phyloP scores from a whole-genome alignment of 2,329 filamentous ascomycete genomes.

The Ceratocystis ficicola region DNA sequence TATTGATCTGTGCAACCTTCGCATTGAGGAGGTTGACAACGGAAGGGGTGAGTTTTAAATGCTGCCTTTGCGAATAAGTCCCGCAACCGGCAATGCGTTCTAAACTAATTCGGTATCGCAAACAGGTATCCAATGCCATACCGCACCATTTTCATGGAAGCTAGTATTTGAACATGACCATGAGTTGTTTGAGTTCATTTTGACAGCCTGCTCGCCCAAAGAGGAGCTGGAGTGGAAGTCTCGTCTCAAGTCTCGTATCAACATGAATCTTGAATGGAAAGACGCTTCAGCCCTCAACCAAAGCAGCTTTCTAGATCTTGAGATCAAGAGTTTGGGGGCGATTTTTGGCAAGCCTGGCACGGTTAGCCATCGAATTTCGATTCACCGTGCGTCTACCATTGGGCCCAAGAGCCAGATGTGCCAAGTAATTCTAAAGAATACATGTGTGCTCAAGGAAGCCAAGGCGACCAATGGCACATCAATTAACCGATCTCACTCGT shows the following conservation, averaged over 20 bases:
- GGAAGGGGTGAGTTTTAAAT: constrained; percentile 46
- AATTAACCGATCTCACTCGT: constrained; percentile 67
- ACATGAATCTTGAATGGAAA: constrained; percentile 11
- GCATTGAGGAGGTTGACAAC: constrained; percentile 61
- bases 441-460: constrained; percentile 51
- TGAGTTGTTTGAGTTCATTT: constrained; percentile 68
- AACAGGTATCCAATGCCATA: constrained; percentile 73
- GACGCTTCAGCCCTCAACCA: constrained; percentile 32
- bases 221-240: constrained; percentile 73
- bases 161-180: constrained; percentile 67
- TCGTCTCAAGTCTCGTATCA: constrained; percentile 40
- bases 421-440: constrained; percentile 80
- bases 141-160: constrained; percentile 84
- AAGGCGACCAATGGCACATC: constrained; percentile 36
- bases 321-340: constrained; percentile 61
- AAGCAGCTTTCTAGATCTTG: constrained; percentile 53
- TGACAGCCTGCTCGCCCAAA: constrained; percentile 70
- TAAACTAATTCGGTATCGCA: constrained; percentile 23
- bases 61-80: constrained; percentile 11
- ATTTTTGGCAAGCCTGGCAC: constrained; percentile 61
- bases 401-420: constrained; percentile 54
- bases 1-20: constrained; percentile 53
- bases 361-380: constrained; percentile 56
- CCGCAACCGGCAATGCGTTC: neutral
- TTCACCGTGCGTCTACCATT: constrained; percentile 65